Conservation (phyloP, 2,329 filamentous ascomycete genomes). For the Cordyceps militaris region DNA sequence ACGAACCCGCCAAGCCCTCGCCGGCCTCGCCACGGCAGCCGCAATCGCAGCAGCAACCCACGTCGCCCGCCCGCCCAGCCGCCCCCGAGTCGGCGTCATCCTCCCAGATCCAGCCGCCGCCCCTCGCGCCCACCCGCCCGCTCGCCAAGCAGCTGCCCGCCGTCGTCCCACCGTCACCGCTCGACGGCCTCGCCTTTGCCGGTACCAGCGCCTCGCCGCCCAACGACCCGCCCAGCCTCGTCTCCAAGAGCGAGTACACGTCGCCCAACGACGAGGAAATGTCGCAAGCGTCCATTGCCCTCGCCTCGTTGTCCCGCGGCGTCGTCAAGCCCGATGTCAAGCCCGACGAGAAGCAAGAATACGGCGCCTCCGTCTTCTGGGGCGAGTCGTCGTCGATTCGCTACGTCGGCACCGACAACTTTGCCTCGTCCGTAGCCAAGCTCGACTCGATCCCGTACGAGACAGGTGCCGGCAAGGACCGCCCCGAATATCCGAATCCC, state of each 20-base stretch:
- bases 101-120: neutral
- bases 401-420: slow-evolving; percentile 32
- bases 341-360: neutral
- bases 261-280: slow-evolving; percentile 10
- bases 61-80: neutral
- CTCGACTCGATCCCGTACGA: slow-evolving; percentile 24
- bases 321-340: neutral
- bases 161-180: neutral
- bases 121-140: neutral
- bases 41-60: neutral
- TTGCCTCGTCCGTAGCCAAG: slow-evolving; percentile 20
- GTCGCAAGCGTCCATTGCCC: slow-evolving; percentile 6
- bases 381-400: slow-evolving; percentile 40
- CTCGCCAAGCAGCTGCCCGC: neutral
- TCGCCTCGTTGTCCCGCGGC: slow-evolving; percentile 9
- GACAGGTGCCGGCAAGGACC: slow-evolving; percentile 26
- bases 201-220: neutral
- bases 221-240: neutral
- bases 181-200: neutral
- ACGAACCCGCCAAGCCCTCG: neutral
- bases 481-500: slow-evolving; percentile 29
- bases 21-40: neutral
- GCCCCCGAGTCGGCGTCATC: neutral
- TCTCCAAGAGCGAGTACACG: slow-evolving; percentile 7
- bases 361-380: slow-evolving; percentile 29